Percentiles rank a stretch among this genome's conserved stretches.
phyloP scores from a whole-genome alignment of 306 rosid species.

The Cyclanthera cordifolia region DNA sequence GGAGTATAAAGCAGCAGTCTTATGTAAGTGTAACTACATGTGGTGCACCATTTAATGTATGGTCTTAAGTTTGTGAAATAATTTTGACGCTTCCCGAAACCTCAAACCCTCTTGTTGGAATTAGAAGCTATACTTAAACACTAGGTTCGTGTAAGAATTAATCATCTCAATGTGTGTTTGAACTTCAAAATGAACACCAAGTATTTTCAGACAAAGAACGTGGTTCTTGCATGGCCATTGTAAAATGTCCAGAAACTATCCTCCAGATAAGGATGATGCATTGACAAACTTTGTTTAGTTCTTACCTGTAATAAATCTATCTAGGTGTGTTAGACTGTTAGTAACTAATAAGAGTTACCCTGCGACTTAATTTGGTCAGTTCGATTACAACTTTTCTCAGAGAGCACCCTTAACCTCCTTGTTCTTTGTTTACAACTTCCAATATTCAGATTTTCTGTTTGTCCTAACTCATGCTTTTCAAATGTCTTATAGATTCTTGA shows the following conservation, averaged over 20 bases:
- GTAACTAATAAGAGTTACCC: not conserved
- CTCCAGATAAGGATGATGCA: not conserved
- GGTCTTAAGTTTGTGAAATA: not conserved
- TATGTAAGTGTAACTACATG: not conserved
- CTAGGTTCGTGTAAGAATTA: not conserved
- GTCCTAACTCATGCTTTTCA: conserved; percentile 2
- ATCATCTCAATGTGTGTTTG: not conserved
- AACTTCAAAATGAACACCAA: not conserved
- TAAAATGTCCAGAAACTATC: not conserved
- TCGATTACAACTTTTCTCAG: not conserved
- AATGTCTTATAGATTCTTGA: conserved; percentile 56
- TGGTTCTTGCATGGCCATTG: not conserved
- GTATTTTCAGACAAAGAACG: not conserved
- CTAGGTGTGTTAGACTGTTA: not conserved
- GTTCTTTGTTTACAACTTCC: not conserved
- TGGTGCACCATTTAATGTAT: not conserved
- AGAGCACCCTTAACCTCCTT: not conserved
- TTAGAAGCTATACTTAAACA: not conserved
- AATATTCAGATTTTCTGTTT: conserved; percentile 5
- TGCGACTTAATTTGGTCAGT: not conserved
- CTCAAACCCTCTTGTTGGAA: not conserved
- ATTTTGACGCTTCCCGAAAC: not conserved
- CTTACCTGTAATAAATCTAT: not conserved
- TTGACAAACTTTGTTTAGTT: not conserved
- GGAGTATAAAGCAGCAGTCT: not conserved